phyloP scores from a whole-genome alignment of 2,329 filamentous ascomycete genomes.

The Corinectria fuckeliana region DNA sequence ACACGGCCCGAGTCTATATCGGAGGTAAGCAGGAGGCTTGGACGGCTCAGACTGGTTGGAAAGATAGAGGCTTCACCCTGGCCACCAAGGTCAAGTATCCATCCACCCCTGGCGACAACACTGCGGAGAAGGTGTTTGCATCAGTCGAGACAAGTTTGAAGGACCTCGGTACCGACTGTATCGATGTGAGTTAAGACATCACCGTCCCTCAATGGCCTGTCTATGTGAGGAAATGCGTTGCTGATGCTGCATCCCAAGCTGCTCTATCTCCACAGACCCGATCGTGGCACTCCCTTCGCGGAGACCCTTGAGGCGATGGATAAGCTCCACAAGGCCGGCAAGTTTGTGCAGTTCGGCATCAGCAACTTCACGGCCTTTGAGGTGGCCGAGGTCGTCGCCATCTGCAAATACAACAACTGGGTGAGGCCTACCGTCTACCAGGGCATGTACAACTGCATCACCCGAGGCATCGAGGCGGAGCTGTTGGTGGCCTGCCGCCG shows the following conservation, averaged over 20 bases:
- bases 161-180: conserved; percentile 73
- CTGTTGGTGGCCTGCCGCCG: conserved; percentile 75
- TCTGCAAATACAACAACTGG: conserved; percentile 80
- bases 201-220: too few relatives aligned
- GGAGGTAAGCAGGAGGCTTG: conserved; percentile 78
- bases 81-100: conserved; percentile 82
- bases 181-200: conserved; percentile 63
- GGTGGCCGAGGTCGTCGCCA: conserved; percentile 83
- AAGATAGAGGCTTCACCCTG: conserved; percentile 76
- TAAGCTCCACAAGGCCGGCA: conserved; percentile 83
- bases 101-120: conserved; percentile 62
- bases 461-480: conserved; percentile 76
- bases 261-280: conserved; percentile 50
- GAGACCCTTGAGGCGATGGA: conserved; percentile 81
- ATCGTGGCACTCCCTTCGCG: conserved; percentile 74
- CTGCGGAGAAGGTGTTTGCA: conserved; percentile 66
- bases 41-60: conserved; percentile 77
- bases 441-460: conserved; percentile 86
- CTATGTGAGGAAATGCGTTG: background rate
- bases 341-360: conserved; percentile 81
- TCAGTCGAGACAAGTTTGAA: conserved; percentile 72
- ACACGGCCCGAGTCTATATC: conserved; percentile 81
- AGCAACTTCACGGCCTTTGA: conserved; percentile 89
- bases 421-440: conserved; percentile 85
- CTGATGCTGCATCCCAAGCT: conserved; percentile 36